phyloP scores from a whole-genome alignment of 2,329 filamentous ascomycete genomes.

The Aspergillus latus region DNA sequence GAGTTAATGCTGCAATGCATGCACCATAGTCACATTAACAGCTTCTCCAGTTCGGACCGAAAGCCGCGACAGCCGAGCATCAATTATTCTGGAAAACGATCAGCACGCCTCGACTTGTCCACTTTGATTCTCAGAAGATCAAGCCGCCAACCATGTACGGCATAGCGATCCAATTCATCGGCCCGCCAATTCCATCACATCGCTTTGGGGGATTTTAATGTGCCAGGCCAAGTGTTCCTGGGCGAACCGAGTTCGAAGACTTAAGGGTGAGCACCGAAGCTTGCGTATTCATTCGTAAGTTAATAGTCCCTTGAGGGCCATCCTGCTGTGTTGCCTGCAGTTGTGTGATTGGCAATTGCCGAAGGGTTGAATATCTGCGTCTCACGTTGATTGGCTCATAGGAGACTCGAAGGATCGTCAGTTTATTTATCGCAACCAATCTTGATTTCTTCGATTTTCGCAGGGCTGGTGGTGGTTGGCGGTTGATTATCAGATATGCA shows the following conservation, averaged over 20 bases:
- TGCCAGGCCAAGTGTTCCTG: not conserved
- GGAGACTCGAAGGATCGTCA: not conserved
- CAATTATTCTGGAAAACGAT: not conserved
- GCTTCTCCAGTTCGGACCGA: not conserved
- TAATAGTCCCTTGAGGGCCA: not conserved
- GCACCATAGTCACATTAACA: conserved; percentile 6
- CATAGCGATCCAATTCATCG: not conserved
- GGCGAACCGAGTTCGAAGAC: not conserved
- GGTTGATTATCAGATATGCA: not conserved
- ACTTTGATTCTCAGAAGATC: not conserved
- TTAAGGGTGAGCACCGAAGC: not conserved
- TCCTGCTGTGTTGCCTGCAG: not conserved
- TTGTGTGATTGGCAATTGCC: not conserved
- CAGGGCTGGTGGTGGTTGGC: not conserved
- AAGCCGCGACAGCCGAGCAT: conserved; percentile 10
- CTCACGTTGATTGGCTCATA: not conserved
- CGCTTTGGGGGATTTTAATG: not conserved
- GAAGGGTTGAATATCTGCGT: not conserved
- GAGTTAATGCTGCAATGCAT: conserved; percentile 7
- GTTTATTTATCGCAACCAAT: not conserved
- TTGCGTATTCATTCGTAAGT: not conserved
- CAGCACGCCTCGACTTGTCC: not conserved
- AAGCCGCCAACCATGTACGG: not conserved
- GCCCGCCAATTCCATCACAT: not conserved
- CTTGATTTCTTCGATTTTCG: too few relatives aligned